These are phyloP conservation scores for Zygnema cylindricum DNA, from an alignment of 139 green algal species.

Conservation along the genomic window DNA sequence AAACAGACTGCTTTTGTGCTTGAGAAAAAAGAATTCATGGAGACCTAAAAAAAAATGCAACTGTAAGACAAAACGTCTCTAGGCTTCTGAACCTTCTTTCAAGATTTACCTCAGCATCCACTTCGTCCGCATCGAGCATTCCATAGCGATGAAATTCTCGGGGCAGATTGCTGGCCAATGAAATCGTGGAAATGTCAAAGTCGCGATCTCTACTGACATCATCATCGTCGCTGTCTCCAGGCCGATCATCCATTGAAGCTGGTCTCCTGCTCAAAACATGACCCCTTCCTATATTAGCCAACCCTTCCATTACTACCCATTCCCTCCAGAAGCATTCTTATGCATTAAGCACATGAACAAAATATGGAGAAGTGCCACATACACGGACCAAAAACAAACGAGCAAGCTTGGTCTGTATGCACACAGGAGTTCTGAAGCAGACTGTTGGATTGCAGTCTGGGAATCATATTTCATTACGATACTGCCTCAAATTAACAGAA, in stretches of 20 bases:
- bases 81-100: background rate
- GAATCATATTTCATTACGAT: too few species aligned
- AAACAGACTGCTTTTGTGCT: background rate
- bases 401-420: too few species aligned
- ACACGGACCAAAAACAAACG: too few species aligned
- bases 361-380: too few species aligned
- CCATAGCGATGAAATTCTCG: slow-evolving; percentile 21
- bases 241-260: slow-evolving; percentile 47
- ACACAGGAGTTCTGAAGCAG: too few species aligned
- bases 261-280: slow-evolving; percentile 46
- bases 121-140: slow-evolving; percentile 17
- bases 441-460: too few species aligned
- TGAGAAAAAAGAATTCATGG: background rate
- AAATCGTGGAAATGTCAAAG: slow-evolving; percentile 52
- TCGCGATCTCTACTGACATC: slow-evolving; percentile 35
- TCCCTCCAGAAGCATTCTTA: too few species aligned
- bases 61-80: background rate
- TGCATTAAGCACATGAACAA: too few species aligned
- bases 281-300: too few species aligned
- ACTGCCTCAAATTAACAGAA: too few species aligned
- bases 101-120: background rate
- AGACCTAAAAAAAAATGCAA: background rate
- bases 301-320: too few species aligned
- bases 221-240: slow-evolving; percentile 52
- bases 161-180: slow-evolving; percentile 19